phyloP scores from a whole-genome alignment of 2,329 filamentous ascomycete species.

The Calycina herbarum region DNA sequence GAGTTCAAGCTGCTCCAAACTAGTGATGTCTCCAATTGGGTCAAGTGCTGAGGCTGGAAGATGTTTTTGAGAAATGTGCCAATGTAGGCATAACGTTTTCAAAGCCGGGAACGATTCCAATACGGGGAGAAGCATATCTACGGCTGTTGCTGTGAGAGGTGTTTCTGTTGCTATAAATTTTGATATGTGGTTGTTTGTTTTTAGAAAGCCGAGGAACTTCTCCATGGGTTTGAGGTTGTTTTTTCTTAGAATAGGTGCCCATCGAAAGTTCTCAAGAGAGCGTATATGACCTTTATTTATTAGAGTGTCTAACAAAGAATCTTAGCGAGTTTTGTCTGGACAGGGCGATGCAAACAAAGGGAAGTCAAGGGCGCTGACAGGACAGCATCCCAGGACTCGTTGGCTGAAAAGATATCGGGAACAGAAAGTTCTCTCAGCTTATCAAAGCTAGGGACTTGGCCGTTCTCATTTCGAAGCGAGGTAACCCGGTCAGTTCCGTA shows the following conservation, averaged over 20 bases:
- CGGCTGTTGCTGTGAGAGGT: not conserved
- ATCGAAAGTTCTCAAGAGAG: not conserved
- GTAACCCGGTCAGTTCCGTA: not conserved
- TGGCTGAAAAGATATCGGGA: not conserved
- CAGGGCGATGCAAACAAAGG: not conserved
- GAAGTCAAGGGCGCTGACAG: not conserved
- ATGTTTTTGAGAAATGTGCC: not conserved
- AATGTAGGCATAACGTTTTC: not conserved
- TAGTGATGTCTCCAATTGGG: not conserved
- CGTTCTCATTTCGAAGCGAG: not conserved
- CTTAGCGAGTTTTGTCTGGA: not conserved
- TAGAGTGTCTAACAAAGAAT: not conserved
- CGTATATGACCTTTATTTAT: not conserved
- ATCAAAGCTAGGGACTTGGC: not conserved
- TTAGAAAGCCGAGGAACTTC: not conserved
- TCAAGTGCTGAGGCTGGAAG: not conserved
- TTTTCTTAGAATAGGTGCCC: not conserved
- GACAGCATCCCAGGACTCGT: not conserved
- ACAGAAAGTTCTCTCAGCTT: not conserved
- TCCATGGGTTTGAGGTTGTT: not conserved
- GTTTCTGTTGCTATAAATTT: not conserved
- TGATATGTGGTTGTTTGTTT: not conserved
- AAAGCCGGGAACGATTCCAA: not conserved
- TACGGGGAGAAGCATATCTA: not conserved
- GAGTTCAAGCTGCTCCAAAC: not conserved